phyloP scores from a whole-genome alignment of 495 filamentous ascomycete genomes.

The Lentithecium fluviatile region DNA sequence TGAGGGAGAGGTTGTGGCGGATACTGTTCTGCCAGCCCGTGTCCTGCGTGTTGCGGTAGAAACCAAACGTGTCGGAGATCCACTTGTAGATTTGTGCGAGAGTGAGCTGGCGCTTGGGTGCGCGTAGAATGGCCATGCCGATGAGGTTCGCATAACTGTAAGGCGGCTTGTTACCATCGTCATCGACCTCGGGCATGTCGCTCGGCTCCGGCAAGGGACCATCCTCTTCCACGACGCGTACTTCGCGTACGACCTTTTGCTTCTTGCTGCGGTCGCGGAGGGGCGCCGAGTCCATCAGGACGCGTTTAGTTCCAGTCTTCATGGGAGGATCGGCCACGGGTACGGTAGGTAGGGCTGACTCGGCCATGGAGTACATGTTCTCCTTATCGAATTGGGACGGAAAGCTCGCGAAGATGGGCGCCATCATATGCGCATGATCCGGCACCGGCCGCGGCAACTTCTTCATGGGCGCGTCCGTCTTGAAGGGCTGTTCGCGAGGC shows the following conservation, averaged over 20 bases:
- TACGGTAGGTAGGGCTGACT: constrained; percentile 23
- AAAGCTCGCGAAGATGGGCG: constrained; percentile 62
- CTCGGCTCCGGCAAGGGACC: constrained; percentile 64
- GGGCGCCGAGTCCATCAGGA: constrained; percentile 68
- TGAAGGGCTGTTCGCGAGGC: constrained; percentile 60
- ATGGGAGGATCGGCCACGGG: constrained; percentile 59
- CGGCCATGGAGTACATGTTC: constrained; percentile 53
- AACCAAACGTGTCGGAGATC: constrained; percentile 91
- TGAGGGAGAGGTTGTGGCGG: constrained; percentile 94
- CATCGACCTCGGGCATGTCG: constrained; percentile 75
- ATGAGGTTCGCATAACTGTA: constrained; percentile 96
- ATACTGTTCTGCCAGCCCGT: constrained; percentile 99
- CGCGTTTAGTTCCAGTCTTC: constrained; percentile 54
- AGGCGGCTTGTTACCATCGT: constrained; percentile 84
- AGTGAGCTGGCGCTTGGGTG: constrained; percentile 78
- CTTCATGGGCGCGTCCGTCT: constrained; percentile 86
- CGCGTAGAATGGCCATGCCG: constrained; percentile 92
- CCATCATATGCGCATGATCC: constrained; percentile 30
- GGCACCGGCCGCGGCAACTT: constrained; percentile 45
- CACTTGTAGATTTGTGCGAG: constrained; percentile 98
- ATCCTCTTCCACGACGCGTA: constrained; percentile 48
- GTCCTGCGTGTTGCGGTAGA: constrained; percentile 75
- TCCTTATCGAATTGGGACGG: constrained; percentile 64
- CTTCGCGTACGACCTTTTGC: constrained; percentile 34
- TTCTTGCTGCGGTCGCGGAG: constrained; percentile 75